Evolutionary conservation across 139 green algal genomes (phyloP), one percentile per base, ranked within the genome.

Genomic region (Deuterostichococcus epilithicus): DNA sequence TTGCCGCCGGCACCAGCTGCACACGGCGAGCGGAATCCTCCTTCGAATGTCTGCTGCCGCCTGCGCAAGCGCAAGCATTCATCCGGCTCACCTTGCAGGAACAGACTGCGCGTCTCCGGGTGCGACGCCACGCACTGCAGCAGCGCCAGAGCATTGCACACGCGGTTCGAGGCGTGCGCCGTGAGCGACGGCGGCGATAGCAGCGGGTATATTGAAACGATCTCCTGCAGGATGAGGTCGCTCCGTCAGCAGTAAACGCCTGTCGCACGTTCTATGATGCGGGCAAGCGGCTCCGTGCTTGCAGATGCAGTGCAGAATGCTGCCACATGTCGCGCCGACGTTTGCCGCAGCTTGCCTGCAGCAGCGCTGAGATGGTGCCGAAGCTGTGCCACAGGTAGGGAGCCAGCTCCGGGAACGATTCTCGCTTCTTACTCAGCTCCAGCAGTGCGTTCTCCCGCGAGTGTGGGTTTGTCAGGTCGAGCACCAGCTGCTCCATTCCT

Each of bases 61-160:
- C 5, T 44, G 18, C 67, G 10, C 8, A 72, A 72, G 18, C 5
- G 6, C 2, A 5, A 37, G 26, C 23, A 45, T 30, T 6, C 13
- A 4, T 69, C 38, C 26, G 15, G 47, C 87, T 63, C 63, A 93
- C 91, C 94, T 82, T 97, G 89, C 32, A 99, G 83, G 80, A 99
- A 99, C 38, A 97, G 87, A 32, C 80, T 88, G 22, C 95, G 83
- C 26, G 95, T 99, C 47, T 99, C 95, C 4, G 88, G 90, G 79
- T 99, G 96, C 33, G 90, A 97, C 0, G 96, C 96, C 15, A 99
- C 95, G 76, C 96, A 99, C 86, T 99, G 96, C 66, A 99, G 88
- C 66, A 99, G 82, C 13, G 96, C 96, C 30, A 99, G 82, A 3
- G 96, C 96, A 79, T 99, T 99, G 87, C 96, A 99, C 33, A 99